Conservation (phyloP, 208 protist genomes). For the Borovskyia barvae region DNA sequence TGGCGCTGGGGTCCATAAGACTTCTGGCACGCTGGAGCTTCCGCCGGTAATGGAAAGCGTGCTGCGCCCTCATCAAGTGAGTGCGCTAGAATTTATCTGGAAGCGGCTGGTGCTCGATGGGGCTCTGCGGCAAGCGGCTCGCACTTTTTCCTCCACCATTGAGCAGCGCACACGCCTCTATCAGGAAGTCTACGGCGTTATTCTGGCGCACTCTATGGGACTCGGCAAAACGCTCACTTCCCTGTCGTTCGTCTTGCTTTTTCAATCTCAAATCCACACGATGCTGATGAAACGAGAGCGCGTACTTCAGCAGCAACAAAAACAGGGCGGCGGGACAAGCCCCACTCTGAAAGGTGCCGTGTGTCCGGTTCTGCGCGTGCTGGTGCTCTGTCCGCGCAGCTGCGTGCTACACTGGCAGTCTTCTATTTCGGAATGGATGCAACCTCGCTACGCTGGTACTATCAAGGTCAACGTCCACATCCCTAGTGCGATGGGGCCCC, state of each 20-base stretch:
- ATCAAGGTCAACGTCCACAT: slow-evolving; percentile 36
- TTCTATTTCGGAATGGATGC: slow-evolving; percentile 58
- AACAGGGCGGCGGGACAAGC: background rate
- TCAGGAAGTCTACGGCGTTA: slow-evolving; percentile 64
- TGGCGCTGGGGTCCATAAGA: too few relatives aligned
- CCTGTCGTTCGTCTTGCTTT: slow-evolving; percentile 62
- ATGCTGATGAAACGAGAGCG: slow-evolving; percentile 34
- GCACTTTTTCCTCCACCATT: slow-evolving; percentile 30
- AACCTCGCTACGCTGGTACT: slow-evolving; percentile 37
- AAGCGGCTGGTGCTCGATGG: slow-evolving; percentile 66
- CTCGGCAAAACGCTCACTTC: slow-evolving; percentile 86
- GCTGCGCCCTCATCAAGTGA: slow-evolving; percentile 70
- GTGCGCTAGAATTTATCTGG: slow-evolving; percentile 79
- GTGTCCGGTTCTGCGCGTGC: slow-evolving; percentile 46
- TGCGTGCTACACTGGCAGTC: slow-evolving; percentile 70
- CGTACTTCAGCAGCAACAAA: slow-evolving; percentile 13
- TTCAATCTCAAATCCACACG: slow-evolving; percentile 53
- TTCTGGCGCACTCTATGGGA: slow-evolving; percentile 89
- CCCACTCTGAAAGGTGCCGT: slow-evolving; percentile 5
- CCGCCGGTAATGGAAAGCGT: slow-evolving; percentile 27
- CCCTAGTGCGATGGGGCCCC: slow-evolving; percentile 34
- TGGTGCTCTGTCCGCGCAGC: slow-evolving; percentile 77
- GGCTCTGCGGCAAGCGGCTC: slow-evolving; percentile 36
- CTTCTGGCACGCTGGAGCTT: slow-evolving; percentile 11
- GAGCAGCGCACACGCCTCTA: slow-evolving; percentile 45